Base-by-base conservation (phyloP, 805 yeast genomes). In the Vanderwaltozyma tropicalis region DNA sequence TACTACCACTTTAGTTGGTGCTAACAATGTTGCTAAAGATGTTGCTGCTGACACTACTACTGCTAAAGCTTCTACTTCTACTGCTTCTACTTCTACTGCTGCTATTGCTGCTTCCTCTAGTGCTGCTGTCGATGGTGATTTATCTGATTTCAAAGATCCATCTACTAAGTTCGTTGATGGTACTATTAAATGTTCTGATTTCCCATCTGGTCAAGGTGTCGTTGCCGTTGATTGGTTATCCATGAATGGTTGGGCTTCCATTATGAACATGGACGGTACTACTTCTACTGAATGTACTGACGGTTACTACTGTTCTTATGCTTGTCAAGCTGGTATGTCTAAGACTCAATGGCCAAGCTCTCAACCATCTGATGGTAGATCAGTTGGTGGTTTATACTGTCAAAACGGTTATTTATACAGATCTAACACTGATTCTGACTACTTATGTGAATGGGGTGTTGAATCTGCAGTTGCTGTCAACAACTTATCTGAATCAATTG, bases 301-400 rank as follows among this genome's bases (percentile, higher is more conserved):
- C 50, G 97, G 96, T 41, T 75, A 75, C 55, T 86, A 84, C 78
- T 89, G 98, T 69, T 89, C 97, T 42, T 89, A 89, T 66, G 95
- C 97, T 42, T 89, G 98, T 71, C 94, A 87, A 70, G 78, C 96
- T 31, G 98, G 97, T 74, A 85, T 86, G 95, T 85, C 96, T 56
- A 89, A 89, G 78, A 86, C 96, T 40, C 98, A 89, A 71, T 89
- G 94, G 95, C 97, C 97, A 46, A 65, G 79, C 32, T 48, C 59
- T 39, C 98, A 89, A 71, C 97, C 97, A 40, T 47, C 81, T 39
- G 73, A 68, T 62, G 97, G 97, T 68, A 81, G 80, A 40, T 82
- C 96, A 31, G 76, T 89, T 49, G 98, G 98, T 66, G 98, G 98
- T 60, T 74, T 89, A 53, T 61, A 65, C 53, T 89, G 98, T 74